Base-by-base conservation (phyloP, 331 rosid genomes). In the Malus hybrid region DNA sequence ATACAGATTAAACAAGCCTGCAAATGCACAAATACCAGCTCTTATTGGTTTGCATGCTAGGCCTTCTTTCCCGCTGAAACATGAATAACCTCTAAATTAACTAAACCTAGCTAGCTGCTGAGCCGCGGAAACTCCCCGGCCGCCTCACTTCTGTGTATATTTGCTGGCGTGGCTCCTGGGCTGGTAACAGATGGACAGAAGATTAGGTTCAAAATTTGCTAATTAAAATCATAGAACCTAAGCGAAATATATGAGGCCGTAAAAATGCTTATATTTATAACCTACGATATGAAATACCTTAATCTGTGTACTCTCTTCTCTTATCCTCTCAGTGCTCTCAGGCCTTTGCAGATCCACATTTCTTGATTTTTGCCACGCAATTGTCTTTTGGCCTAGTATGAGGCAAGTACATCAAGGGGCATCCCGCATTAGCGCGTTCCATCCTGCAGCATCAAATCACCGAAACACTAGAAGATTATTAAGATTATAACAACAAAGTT, bases 371-470 rank as follows among this genome's bases (percentile, higher is more conserved):
- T 54, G 88, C 97, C 84, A 87, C 62, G 86, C 96, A 93, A 64
- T 93, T 89, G 80, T 93, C 97, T 55, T 42, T 71, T 1, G 96
- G 97, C 76, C 96, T 90, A 39, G 87, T 71, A 77, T 92, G 96
- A 2, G 97, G 97, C 72, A 92, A 79, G 79, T 84, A 88, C 79
- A 78, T 87, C 76, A 86, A 68, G 5, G 87, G 85, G 68, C 92
- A 72, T 18, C 64, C 69, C 16, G 92, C 90, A 78, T 90, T 86
- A 22, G 65, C 22, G 46, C 80, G 85, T 63, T 90, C 92, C 80
- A 92, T 67, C 85, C 97, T 92, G 88, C 71, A 8, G 12, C 56
- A 76, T 27, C 39, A 79, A 16, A 60, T 62, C 39, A 42, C 0
- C 60, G 71, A 80, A 33, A 32, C 7, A 48, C 34, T 19, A 74